Base-by-base conservation (phyloP, 2,329 filamentous ascomycete species). In the Claviceps purpurea region DNA sequence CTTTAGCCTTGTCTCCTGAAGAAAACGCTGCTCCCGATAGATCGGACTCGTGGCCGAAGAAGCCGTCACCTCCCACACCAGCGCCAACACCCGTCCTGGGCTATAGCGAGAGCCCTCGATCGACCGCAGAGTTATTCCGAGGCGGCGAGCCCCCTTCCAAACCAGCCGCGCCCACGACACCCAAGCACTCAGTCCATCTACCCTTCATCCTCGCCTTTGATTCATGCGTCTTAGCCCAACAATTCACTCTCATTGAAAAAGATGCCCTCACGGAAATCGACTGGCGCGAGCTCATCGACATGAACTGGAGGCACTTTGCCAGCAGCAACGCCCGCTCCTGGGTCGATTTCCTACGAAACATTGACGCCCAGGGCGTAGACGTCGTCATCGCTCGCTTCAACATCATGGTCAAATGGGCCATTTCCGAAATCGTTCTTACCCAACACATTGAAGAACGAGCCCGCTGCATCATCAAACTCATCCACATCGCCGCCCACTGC, bases 321-420 rank as follows among this genome's bases (percentile, higher is more conserved):
- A 78, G 77, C 47, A 81, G 76, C 49, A 73, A 83, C 55, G 78
- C 81, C 39, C 78, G 82, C 50, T 87, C 89, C 22, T 93, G 87
- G 87, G 87, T 91, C 11, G 83, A 88, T 44, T 91, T 89, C 62
- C 72, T 91, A 42, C 80, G 83, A 50, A 82, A 82, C 49, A 77
- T 82, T 44, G 82, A 87, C 59, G 82, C 84, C 2, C 79, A 78
- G 51, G 87, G 87, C 14, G 84, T 93, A 40, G 87, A 91, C 62
- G 84, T 93, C 22, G 86, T 90, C 47, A 87, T 91, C 64, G 85
- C 87, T 8, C 83, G 87, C 48, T 93, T 93, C 72, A 93, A 93
- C 65, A 79, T 93, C 56, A 86, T 91, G 71, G 87, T 90, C 55
- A 91, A 91, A 65, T 93, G 87, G 87, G 84, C 81, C 30, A 78